phyloP scores from a whole-genome alignment of 306 rosid species.

The Datisca glomerata region DNA sequence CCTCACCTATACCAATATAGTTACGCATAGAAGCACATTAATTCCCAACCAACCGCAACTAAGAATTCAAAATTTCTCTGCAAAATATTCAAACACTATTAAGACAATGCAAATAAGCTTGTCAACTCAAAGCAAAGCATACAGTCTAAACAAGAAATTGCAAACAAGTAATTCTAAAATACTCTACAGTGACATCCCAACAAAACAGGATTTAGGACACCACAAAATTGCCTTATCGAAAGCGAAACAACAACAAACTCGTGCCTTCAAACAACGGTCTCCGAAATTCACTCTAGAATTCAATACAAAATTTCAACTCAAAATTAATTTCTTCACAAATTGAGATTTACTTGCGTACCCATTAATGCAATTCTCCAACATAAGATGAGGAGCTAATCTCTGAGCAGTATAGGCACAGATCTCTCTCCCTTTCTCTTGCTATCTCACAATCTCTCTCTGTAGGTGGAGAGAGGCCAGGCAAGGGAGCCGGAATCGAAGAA shows the following conservation, averaged over 20 bases:
- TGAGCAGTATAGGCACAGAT: constrained; percentile 33
- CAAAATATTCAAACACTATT: constrained; percentile 3
- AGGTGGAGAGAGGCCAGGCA: constrained; percentile 17
- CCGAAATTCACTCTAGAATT: constrained; percentile 16
- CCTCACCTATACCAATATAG: constrained; percentile 11
- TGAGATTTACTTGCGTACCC: constrained; percentile 43
- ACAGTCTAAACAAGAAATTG: constrained; percentile 10
- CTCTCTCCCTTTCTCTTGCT: constrained; percentile 21
- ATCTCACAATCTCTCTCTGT: constrained; percentile 14
- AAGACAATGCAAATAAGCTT: constrained; percentile 38
- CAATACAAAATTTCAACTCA: constrained; percentile 1
- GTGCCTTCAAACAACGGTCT: constrained; percentile 16
- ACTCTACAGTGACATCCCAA: constrained; percentile 48
- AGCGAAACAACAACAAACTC: constrained; percentile 36
- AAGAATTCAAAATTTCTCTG: not conserved
- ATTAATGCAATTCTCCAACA: constrained; percentile 24
- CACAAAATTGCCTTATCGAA: constrained; percentile 23
- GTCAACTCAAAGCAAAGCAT: constrained; percentile 56
- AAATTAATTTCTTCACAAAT: constrained; percentile 5
- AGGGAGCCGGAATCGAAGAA: constrained; percentile 23
- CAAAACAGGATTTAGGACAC: constrained; percentile 19
- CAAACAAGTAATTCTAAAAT: constrained; percentile 26
- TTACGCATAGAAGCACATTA: constrained; percentile 12
- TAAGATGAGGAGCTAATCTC: constrained; percentile 8
- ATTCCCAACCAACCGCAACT: constrained; percentile 11